Evolutionary conservation across 805 yeast species (phyloP).

Genomic region (Candida loeiensis): DNA sequence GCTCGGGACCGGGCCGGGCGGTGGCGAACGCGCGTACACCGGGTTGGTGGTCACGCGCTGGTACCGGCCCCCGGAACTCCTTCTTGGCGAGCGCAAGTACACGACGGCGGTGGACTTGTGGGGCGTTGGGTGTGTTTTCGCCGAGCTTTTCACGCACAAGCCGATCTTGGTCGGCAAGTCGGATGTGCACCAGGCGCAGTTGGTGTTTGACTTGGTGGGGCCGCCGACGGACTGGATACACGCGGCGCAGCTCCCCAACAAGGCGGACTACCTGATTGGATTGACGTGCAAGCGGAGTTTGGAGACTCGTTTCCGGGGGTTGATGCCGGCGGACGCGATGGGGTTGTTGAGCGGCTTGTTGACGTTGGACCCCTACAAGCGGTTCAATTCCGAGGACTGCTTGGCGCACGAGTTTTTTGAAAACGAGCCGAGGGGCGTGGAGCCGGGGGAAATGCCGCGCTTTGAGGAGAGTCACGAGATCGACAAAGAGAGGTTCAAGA

Average conservation of each 20-base stretch:
- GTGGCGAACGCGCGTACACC: conserved; percentile 51
- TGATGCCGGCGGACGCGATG: conserved; percentile 47
- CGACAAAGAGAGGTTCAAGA: conserved; percentile 60
- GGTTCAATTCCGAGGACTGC: conserved; percentile 81
- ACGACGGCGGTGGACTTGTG: conserved; percentile 96
- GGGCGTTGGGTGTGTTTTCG: conserved; percentile 97
- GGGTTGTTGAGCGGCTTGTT: conserved; percentile 60
- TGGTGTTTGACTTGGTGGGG: conserved; percentile 79
- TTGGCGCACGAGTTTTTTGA: conserved; percentile 65
- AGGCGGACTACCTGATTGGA: conserved; percentile 42
- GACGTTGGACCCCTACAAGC: conserved; percentile 61
- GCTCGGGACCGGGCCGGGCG: conserved; percentile 52
- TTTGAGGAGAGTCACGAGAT: conserved; percentile 89
- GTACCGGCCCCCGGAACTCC: conserved; percentile 95
- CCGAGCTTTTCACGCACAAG: conserved; percentile 74
- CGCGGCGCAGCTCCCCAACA: conserved; percentile 55
- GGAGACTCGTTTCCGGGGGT: conserved; percentile 44
- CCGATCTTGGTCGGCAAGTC: conserved; percentile 85
- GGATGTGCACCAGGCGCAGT: conserved; percentile 83
- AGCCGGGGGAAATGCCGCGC: conserved; percentile 52
- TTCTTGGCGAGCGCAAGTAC: conserved; percentile 79
- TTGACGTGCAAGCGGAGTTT: conserved; percentile 46
- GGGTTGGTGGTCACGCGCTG: conserved; percentile 89
- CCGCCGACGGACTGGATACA: conserved; percentile 71
- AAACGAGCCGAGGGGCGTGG: conserved; percentile 61